Conservation (phyloP, 306 rosid genomes). For the Medicago lupulina region DNA sequence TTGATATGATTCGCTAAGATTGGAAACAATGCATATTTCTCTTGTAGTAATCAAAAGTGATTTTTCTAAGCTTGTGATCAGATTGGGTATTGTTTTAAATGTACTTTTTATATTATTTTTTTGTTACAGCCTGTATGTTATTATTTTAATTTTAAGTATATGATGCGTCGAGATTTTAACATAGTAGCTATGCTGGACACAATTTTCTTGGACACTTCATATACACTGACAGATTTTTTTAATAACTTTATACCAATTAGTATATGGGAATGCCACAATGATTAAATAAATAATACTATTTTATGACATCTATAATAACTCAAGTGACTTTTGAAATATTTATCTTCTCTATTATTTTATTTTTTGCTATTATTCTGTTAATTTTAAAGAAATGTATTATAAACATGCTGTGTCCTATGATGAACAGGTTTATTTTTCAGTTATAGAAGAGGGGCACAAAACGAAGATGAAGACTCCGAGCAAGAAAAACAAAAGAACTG, state of each 20-base stretch:
- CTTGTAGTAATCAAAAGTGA: neutral
- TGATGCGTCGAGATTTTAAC: neutral
- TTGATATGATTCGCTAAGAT: neutral
- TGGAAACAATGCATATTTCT: neutral
- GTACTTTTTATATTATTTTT: too few species aligned
- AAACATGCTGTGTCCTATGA: neutral
- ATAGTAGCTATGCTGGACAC: neutral
- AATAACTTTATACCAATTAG: neutral
- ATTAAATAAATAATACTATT: neutral
- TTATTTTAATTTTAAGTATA: neutral
- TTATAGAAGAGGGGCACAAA: neutral
- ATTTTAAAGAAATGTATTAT: neutral
- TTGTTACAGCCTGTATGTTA: neutral
- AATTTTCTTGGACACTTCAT: neutral
- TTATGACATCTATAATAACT: neutral
- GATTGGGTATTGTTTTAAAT: too few species aligned
- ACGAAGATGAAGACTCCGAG: conserved; percentile 21
- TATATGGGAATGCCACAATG: neutral
- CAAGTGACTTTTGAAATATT: neutral
- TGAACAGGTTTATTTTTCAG: neutral
- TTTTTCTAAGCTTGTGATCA: too few species aligned
- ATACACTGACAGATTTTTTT: neutral
- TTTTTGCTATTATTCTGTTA: neutral
- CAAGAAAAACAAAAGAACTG: conserved; percentile 5
- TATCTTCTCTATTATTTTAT: neutral